Evolutionary conservation across 106 monocot genomes (phyloP), one percentile per base, ranked within the genome.

Genomic region (Dendrobium officinale): DNA sequence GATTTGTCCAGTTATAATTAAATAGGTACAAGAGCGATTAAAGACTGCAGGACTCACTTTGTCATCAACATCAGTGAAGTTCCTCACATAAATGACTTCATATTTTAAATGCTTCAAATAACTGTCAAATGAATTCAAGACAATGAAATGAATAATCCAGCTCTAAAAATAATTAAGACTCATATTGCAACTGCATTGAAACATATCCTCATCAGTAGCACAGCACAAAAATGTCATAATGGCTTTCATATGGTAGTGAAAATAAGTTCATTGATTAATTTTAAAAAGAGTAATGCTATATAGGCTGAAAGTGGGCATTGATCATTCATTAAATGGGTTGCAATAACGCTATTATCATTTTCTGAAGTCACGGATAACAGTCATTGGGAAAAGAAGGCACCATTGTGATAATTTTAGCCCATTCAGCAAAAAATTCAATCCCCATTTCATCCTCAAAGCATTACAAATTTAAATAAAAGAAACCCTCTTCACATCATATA

Each of bases 31-130:
- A 80, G 42, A 47, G 47, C 5, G 41, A 72, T 4, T 27, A 72
- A 77, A 41, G 22, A 76, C 18, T 48, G 20, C 15, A 42, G 4
- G 11, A 67, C 79, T 83, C 41, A 94, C 94, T 88, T 94, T 94
- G 82, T 94, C 91, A 88, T 94, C 94, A 55, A 94, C 91, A 80
- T 94, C 94, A 31, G 94, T 94, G 75, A 94, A 94, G 56, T 94
- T 94, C 73, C 94, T 86, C 51, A 94, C 92, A 87, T 94, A 94
- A 67, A 78, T 72, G 15, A 94, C 94, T 76, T 94, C 84, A 84
- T 85, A 88, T 6, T 80, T 78, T 83, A 88, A 82, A 85, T 94
- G 85, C 72, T 80, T 84, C 85, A 94, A 72, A 82, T 90, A 94
- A 72, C 92, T 94, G 85, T 66, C 20, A 66, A 77, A 80, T 49